Conservation (phyloP, 352 stramenopile genomes). For the Globisporangium sylvaticum region DNA sequence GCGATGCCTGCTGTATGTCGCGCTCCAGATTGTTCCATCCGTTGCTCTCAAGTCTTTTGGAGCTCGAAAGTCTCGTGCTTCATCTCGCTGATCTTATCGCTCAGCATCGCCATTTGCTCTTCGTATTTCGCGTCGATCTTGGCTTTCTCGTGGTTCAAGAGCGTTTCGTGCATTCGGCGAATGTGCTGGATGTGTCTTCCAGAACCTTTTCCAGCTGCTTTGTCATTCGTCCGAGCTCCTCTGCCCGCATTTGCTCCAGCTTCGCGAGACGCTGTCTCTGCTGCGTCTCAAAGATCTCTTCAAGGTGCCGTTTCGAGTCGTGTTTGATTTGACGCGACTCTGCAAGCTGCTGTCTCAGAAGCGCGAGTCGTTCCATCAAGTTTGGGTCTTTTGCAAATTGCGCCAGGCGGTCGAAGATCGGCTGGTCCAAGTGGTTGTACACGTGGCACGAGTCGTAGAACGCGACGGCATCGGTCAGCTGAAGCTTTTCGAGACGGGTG, state of each 20-base stretch:
- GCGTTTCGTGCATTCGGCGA: constrained; percentile 49
- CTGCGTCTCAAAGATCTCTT: constrained; percentile 44
- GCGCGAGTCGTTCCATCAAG: constrained; percentile 44
- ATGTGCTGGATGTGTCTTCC: constrained; percentile 59
- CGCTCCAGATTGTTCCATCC: constrained; percentile 57
- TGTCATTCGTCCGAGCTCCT: constrained; percentile 41
- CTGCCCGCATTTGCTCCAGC: constrained; percentile 32
- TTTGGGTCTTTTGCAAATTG: constrained; percentile 63
- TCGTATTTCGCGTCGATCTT: constrained; percentile 67
- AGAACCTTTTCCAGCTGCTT: constrained; percentile 42
- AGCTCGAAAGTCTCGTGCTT: constrained; percentile 38
- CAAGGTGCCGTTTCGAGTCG: constrained; percentile 40
- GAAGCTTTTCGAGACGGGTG: constrained; percentile 42
- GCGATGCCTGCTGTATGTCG: constrained; percentile 37
- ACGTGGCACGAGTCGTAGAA: constrained; percentile 52
- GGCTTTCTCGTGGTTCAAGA: constrained; percentile 53
- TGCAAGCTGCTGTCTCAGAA: constrained; percentile 48
- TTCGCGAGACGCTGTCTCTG: constrained; percentile 28
- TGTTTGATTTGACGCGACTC: constrained; percentile 52
- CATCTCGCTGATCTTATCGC: constrained; percentile 37
- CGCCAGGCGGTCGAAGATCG: constrained; percentile 61
- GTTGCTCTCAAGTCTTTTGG: constrained; percentile 46
- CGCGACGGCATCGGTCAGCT: constrained; percentile 54
- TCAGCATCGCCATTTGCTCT: constrained; percentile 35
- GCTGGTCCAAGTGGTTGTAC: constrained; percentile 71